Evolutionary conservation across 331 rosid genomes (phyloP).

Genomic region (Rosa hybrid): DNA sequence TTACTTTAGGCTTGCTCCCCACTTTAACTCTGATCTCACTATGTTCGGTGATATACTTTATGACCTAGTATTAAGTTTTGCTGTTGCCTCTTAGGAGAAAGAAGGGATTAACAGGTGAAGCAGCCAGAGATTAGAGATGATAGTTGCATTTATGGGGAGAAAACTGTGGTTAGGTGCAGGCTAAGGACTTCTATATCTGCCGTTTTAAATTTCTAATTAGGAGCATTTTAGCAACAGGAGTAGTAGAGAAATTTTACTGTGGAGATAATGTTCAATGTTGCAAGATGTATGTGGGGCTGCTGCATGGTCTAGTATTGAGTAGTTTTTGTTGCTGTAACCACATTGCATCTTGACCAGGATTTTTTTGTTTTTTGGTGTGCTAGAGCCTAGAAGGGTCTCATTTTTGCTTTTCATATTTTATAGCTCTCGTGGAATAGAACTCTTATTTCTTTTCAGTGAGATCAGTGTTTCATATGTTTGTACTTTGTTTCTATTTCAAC

Average conservation of each 20-base stretch:
- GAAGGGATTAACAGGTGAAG: background rate
- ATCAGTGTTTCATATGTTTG: slow-evolving; percentile 6
- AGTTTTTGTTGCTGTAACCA: background rate
- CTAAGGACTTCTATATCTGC: background rate
- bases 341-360: background rate
- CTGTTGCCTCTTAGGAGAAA: background rate
- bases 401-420: background rate
- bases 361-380: background rate
- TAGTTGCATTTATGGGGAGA: background rate
- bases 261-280: slow-evolving; percentile 2
- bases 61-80: background rate
- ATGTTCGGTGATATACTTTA: background rate
- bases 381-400: background rate
- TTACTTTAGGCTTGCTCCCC: background rate
- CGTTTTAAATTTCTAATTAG: background rate
- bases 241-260: background rate
- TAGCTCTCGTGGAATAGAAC: background rate
- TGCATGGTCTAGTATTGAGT: background rate
- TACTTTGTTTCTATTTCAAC: background rate
- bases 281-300: background rate
- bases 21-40: background rate
- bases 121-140: background rate
- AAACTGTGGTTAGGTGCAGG: background rate
- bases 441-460: background rate
- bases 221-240: background rate